A percentile compares a stretch with the other conserved stretches of the same genome.
Conservation (phyloP, 805 yeast species). For the Tetrapisispora pingtungensis region DNA sequence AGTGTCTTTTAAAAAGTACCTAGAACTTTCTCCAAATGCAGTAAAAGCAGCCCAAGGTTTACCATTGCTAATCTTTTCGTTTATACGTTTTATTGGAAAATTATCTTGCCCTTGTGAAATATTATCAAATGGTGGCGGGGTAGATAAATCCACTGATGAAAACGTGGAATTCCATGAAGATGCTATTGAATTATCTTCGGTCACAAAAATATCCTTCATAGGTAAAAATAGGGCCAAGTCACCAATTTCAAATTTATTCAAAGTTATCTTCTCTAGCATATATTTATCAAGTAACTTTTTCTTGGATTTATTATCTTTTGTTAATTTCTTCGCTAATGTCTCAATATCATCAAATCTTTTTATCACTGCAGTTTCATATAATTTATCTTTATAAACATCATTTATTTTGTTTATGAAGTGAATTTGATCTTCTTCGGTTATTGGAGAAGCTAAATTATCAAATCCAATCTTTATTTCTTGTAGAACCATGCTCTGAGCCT, state of each 20-base stretch:
- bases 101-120: slow-evolving; percentile 3
- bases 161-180: slow-evolving; percentile 27
- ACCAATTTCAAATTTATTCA: slow-evolving; percentile 55
- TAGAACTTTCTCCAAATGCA: slow-evolving; percentile 62
- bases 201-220: slow-evolving; percentile 37
- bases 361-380: slow-evolving; percentile 39
- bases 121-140: slow-evolving; percentile 24
- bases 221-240: slow-evolving; percentile 83
- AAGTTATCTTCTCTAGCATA: slow-evolving; percentile 43
- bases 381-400: slow-evolving; percentile 20
- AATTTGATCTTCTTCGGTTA: neutral
- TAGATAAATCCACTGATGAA: slow-evolving; percentile 27
- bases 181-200: slow-evolving; percentile 3
- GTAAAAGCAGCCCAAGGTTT: slow-evolving; percentile 94
- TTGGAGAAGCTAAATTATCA: slow-evolving; percentile 4
- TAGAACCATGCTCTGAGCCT: slow-evolving; percentile 41
- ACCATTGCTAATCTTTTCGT: slow-evolving; percentile 1
- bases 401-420: slow-evolving; percentile 12
- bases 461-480: slow-evolving; percentile 17
- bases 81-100: neutral
- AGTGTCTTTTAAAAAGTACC: slow-evolving; percentile 55
- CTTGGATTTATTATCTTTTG: slow-evolving; percentile 42
- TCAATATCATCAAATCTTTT: slow-evolving; percentile 86
- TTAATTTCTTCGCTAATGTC: slow-evolving; percentile 72
- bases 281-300: slow-evolving; percentile 20